Percentiles rank a stretch among this genome's conserved stretches.
Conservation (phyloP, 139 green algal species). For the Closterium sp. region DNA sequence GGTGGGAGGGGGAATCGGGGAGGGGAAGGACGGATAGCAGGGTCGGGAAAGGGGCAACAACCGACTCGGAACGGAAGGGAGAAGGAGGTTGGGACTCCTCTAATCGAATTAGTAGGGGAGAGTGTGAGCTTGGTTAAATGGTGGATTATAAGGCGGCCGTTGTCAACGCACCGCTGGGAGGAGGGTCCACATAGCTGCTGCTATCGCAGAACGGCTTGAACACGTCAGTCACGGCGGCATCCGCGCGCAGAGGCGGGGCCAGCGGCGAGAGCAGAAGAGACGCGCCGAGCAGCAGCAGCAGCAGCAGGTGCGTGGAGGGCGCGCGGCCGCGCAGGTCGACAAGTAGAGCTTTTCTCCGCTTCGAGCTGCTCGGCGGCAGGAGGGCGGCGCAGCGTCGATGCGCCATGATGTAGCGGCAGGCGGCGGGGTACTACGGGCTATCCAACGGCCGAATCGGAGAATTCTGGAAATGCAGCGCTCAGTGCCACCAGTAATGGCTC, state of each 20-base stretch:
- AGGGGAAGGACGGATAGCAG: no score
- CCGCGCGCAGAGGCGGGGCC: not conserved
- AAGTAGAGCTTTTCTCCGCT: not conserved
- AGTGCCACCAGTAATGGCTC: no score
- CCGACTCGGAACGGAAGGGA: no score
- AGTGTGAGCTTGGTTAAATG: not conserved
- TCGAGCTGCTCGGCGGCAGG: not conserved
- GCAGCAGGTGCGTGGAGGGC: not conserved
- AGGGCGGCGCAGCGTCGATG: not conserved
- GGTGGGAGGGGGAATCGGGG: not conserved
- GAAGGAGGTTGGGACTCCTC: no score
- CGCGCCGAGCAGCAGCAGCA: not conserved
- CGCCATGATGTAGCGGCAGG: not conserved
- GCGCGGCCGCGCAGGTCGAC: not conserved
- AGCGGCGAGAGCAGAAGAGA: not conserved
- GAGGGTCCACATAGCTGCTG: not conserved
- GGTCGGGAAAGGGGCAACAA: no score
- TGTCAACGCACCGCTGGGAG: not conserved
- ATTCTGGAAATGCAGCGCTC: no score
- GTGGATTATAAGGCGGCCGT: not conserved
- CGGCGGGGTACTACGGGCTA: not conserved
- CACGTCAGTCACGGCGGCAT: slow-evolving; percentile 4
- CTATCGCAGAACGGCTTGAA: not conserved
- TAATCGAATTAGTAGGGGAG: no score
- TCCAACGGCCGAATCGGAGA: no score